Evolutionary conservation across 257 asterid species (phyloP).

Genomic region (Salvia hispanica): DNA sequence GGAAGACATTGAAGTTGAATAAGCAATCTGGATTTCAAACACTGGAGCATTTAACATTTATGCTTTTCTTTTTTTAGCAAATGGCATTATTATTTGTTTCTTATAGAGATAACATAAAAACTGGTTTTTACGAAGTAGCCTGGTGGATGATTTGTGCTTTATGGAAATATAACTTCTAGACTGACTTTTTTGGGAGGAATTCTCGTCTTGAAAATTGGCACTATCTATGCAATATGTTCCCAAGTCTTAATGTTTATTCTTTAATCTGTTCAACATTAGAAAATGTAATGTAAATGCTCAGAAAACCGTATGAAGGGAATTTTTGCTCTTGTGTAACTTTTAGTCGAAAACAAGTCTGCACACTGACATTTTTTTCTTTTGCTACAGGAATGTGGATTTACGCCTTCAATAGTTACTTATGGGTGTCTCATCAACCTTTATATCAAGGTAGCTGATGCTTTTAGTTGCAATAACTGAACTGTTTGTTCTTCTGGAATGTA

Average conservation of each 20-base stretch:
- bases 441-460: slow-evolving; percentile 65
- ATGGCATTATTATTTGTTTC: too few species aligned
- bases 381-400: slow-evolving; percentile 82
- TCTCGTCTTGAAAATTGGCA: not conserved
- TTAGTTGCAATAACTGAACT: slow-evolving; percentile 13
- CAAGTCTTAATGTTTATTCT: not conserved
- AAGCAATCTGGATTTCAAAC: too few species aligned
- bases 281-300: slow-evolving; percentile 15
- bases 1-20: too few species aligned
- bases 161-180: not conserved
- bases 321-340: slow-evolving; percentile 1
- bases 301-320: slow-evolving; percentile 6
- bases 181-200: not conserved
- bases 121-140: not conserved
- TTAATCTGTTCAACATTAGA: not conserved
- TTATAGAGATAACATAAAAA: too few species aligned
- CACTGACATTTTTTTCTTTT: slow-evolving; percentile 25
- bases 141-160: slow-evolving; percentile 5
- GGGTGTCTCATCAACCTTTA: slow-evolving; percentile 94
- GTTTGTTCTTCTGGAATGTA: slow-evolving; percentile 20
- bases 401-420: slow-evolving; percentile 79
- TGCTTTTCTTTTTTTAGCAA: too few species aligned
- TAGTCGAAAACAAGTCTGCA: not conserved
- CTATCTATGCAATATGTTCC: slow-evolving; percentile 7
- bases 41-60: too few species aligned